A percentile compares a stretch with the other conserved stretches of the same genome.
Evolutionary conservation across 2,329 filamentous ascomycete genomes (phyloP).

Genomic region (Anisogramma anomala): DNA sequence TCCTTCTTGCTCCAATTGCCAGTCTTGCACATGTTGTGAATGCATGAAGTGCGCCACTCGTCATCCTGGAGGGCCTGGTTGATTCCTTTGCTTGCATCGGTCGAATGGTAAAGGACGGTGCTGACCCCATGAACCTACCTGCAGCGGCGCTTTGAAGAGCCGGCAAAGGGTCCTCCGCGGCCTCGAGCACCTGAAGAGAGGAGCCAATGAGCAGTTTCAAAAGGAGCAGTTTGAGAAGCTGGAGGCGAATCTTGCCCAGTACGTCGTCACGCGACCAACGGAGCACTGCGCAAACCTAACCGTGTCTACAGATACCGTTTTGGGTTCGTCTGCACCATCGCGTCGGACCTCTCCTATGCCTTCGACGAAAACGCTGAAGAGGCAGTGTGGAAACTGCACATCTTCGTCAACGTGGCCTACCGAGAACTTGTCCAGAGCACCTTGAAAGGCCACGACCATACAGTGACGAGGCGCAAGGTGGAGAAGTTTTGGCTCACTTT

Average conservation of each 20-base stretch:
- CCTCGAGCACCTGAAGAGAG: slow-evolving; percentile 19
- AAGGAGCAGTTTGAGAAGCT: slow-evolving; percentile 21
- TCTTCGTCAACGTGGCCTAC: slow-evolving; percentile 66
- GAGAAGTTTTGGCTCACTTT: slow-evolving; percentile 75
- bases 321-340: slow-evolving; percentile 60
- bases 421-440: slow-evolving; percentile 51
- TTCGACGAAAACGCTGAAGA: slow-evolving; percentile 53
- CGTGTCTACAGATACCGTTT: slow-evolving; percentile 35
- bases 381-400: slow-evolving; percentile 69
- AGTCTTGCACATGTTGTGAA: background rate
- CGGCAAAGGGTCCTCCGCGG: slow-evolving; percentile 19
- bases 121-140: slow-evolving; percentile 1
- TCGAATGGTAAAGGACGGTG: background rate
- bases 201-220: slow-evolving; percentile 17
- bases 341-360: slow-evolving; percentile 58
- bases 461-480: slow-evolving; percentile 60
- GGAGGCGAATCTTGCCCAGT: slow-evolving; percentile 24
- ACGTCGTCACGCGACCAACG: slow-evolving; percentile 12
- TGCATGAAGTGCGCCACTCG: background rate
- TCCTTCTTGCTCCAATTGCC: background rate
- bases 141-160: slow-evolving; percentile 17
- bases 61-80: no score
- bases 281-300: slow-evolving; percentile 8
- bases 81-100: background rate
- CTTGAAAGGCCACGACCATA: slow-evolving; percentile 38